phyloP scores from a whole-genome alignment of 1,284 basidiomycete genomes.

The Ceratobasidium sp. region DNA sequence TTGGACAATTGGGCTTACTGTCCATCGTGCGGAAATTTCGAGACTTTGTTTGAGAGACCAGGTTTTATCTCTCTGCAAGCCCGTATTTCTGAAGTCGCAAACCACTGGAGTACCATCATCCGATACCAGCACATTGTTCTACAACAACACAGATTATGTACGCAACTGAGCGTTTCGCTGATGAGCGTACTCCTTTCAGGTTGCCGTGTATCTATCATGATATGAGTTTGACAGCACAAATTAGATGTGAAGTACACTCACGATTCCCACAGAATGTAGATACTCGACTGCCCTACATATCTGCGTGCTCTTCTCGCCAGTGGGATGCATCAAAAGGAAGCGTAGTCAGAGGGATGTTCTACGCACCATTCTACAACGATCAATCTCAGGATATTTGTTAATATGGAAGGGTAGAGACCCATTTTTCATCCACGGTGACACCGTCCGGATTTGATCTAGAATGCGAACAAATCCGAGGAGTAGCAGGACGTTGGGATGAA shows the following conservation, averaged over 20 bases:
- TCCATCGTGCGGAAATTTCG: not conserved
- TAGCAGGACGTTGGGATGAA: conserved; percentile 9
- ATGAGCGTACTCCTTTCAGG: not conserved
- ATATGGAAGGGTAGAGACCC: not conserved
- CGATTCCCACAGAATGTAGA: not conserved
- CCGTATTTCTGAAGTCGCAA: not conserved
- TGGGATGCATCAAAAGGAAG: too few species aligned
- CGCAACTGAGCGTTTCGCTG: not conserved
- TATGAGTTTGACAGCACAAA: not conserved
- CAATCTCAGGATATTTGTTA: not conserved
- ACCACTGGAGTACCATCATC: not conserved
- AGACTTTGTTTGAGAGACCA: not conserved
- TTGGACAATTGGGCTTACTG: not conserved
- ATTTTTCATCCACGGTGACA: conserved; percentile 25
- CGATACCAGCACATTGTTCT: not conserved
- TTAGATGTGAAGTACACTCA: not conserved
- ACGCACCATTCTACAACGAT: not conserved
- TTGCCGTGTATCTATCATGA: not conserved
- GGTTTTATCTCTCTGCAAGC: not conserved
- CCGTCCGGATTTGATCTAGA: not conserved
- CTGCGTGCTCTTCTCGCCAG: not conserved
- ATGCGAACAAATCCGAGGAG: not conserved
- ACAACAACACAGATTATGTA: not conserved
- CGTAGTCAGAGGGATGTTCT: too few species aligned
- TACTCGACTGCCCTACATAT: not conserved